Evolutionary conservation across 371 early-diverging fungal genomes (phyloP), one percentile per base, ranked within the genome.

Genomic region (Rhizopus delemar): DNA sequence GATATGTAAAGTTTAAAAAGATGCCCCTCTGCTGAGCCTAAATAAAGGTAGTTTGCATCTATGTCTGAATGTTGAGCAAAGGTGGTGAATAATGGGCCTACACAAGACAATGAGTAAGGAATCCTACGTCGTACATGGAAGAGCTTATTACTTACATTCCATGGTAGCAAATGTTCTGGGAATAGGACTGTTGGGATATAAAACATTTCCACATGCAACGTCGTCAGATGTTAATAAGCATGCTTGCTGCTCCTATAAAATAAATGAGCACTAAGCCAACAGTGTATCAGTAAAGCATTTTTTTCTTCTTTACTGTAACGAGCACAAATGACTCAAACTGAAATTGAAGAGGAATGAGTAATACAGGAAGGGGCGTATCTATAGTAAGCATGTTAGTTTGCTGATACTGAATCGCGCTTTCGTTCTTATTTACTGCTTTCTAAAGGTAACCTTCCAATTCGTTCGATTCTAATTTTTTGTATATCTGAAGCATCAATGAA

Each of bases 291-390:
- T 12, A 8, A 22, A 12, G 9, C 11, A 33, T n/a, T 51, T 28
- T 51, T 29, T 33, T 9, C n/a, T 46, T 4, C 34, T 56, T 57
- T 66, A 71, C 73, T 8, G 77, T 77, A 15, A 78, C 63, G 2
- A 78, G 43, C n/a, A 73, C 33, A 39, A 72, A 69, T 7, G 73
- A 32, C 49, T 78, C 78, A n/a, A 63, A 66, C 22, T 52, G 51
- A 52, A 58, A 65, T 4, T 51, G 55, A 9, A 78, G 43, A 4
- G 78, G 75, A 39, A 78, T 69, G 2, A 78, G 50, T 8, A 75
- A 50, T 8, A 78, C 39, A 4, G 78, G 78, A 11, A 75, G 49
- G 2, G 78, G 66, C 8, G 68, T 69, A 65, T 63, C 78, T 75
- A 46, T 34, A 33, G 4, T 16, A 16, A 29, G 15, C 12, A 43